These are phyloP conservation scores for Saccharomyces hybrid DNA, from an alignment of 1,139 yeast genomes.

Conservation along the genomic window DNA sequence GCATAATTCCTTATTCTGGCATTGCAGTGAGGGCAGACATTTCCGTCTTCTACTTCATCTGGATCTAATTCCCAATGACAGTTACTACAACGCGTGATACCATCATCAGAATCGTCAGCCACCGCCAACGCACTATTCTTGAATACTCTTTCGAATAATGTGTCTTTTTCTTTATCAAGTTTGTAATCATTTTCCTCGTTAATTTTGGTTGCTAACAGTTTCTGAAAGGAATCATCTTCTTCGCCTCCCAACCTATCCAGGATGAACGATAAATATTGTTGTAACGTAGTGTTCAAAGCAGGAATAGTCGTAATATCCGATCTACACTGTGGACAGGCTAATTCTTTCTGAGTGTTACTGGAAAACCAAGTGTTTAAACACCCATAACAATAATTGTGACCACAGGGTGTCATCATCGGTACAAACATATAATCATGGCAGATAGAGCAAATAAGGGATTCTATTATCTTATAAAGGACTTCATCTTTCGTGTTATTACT, in stretches of 20 bases:
- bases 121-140: conserved; percentile 42
- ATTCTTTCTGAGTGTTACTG: conserved; percentile 19
- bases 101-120: conserved; percentile 60
- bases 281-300: conserved; percentile 21
- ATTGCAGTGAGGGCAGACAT: conserved; percentile 21
- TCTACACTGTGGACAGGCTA: conserved; percentile 31
- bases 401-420: conserved; percentile 29
- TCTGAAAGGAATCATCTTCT: conserved; percentile 7
- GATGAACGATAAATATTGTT: conserved; percentile 20
- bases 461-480: conserved; percentile 18
- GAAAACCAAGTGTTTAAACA: conserved; percentile 25
- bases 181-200: conserved; percentile 31
- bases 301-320: conserved; percentile 20
- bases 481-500: conserved; percentile 14
- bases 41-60: conserved; percentile 19
- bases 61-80: conserved; percentile 72
- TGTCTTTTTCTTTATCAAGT: conserved; percentile 33
- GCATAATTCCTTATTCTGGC: conserved; percentile 16
- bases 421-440: conserved; percentile 30
- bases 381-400: conserved; percentile 27
- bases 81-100: conserved; percentile 68
- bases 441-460: conserved; percentile 23
- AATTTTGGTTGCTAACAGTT: conserved; percentile 3
- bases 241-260: conserved; percentile 6
- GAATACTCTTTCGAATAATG: conserved; percentile 45